Evolutionary conservation across 2,329 filamentous ascomycete genomes (phyloP), one percentile per base, ranked within the genome.

Genomic region (Phialemonium atrogriseum): DNA sequence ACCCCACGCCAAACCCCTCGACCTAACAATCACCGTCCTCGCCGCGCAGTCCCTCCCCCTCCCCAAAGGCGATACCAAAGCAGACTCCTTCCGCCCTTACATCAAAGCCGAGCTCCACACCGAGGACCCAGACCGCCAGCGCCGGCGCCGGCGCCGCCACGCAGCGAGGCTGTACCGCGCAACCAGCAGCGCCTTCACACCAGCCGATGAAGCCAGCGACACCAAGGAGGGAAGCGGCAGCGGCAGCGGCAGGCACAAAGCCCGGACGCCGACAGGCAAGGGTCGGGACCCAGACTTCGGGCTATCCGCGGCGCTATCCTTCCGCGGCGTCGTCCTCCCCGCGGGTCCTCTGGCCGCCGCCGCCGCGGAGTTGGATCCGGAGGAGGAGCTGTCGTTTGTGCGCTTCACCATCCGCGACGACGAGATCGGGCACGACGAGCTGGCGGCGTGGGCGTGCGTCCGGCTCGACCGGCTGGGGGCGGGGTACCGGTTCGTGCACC

Each of bases 381-480:
- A n/a, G n/a, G n/a, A n/a, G n/a, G 73, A 81, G 48, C 62, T 88
- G 39, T 75, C 77, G 18, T 88, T 87, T 60, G 66, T 86, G 33
- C 69, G 82, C 47, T 84, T 96, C 64, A 86, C 93, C 46, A 68
- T 96, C 43, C 82, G 87, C 55, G 85, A 96, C 52, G 82, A 94
- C 44, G 82, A 89, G 55, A 73, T 88, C 43, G 77, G 80, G 4
- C 70, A 72, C 40, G 87, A 96, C 48, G 73, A 81, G 37, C 57
- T 94, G 35, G 80, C 86, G 9, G 86, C 82, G 3, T 96, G 91
- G 91, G 78, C 84, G 2, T 94, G 87, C 49, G 79, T 94, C 45
- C 72, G 87, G 23, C 71, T 96, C 14, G 87, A 95, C 57, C 72
- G 87, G 7, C 56, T 95, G 37, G 75, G 76, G 38, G 62, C 71